Evolutionary conservation across 441 rosid genomes (phyloP), one percentile per base, ranked within the genome.

Genomic region (Adansonia rubrostipa): DNA sequence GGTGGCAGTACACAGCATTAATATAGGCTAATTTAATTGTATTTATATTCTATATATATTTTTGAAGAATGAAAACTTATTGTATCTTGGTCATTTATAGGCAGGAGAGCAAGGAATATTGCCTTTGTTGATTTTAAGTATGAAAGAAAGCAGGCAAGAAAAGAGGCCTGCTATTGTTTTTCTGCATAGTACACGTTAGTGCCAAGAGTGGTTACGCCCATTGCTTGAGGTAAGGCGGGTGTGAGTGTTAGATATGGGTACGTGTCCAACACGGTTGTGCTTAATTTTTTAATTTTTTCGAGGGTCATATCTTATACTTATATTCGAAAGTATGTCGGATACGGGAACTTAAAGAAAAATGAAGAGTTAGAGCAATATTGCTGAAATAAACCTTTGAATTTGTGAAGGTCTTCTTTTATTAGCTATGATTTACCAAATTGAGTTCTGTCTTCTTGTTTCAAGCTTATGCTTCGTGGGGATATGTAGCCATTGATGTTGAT

Each of bases 381-480:
- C 62, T 71, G 48, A 33, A 60, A 61, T 67, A 36, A 11, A 7
- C 48, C 1, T 54, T 28, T 76, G 71, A 56, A n/a, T 75, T 47
- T 36, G 44, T 50, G 40, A 0, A 53, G 20, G 6, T 42, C 13
- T 67, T 44, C 63, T 76, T 51, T 75, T 28, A 67, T 44, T 10
- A 13, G 45, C 77, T 68, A 11, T 56, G 44, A 33, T 71, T 63
- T 47, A 13, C 53, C 24, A 33, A 67, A 15, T 6, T 74, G 72
- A 58, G 60, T 57, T 51, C 19, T 69, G 13, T 66, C 14, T 28
- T 68, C 15, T 82, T 80, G 54, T n/a, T 75, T 75, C 62, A 94
- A 98, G 95, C 95, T 57, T 96, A 90, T 89, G 98, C 97, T 85
- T 94, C 97, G 0, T 84, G 96, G 48, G 98, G 93, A 48, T 94